phyloP scores from a whole-genome alignment of 1,284 basidiomycete species.

The Apiotrichum akiyoshidainum region DNA sequence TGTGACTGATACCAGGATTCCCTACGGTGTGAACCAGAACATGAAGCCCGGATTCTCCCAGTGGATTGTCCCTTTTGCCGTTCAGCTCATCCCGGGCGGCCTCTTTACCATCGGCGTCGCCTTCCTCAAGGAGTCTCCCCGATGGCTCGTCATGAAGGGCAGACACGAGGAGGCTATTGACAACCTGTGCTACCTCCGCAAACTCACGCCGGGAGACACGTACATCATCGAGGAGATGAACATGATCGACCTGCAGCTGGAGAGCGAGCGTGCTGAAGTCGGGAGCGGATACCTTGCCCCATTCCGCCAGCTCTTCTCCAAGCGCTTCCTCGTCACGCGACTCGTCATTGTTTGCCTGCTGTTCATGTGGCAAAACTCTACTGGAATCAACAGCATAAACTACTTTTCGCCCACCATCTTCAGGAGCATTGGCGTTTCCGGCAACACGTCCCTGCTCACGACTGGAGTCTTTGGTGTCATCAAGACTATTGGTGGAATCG shows the following conservation, averaged over 20 bases:
- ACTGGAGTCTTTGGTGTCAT: conserved; percentile 51
- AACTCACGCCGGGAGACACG: conserved; percentile 45
- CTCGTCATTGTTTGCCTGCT: conserved; percentile 10
- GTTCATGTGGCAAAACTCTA: conserved; percentile 14
- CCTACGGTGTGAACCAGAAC: conserved; percentile 48
- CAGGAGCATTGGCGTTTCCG: conserved; percentile 42
- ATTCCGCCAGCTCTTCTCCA: conserved; percentile 9
- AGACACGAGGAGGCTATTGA: conserved; percentile 48
- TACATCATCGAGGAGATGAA: conserved; percentile 51
- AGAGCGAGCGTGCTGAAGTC: conserved; percentile 21
- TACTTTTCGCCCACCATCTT: conserved; percentile 42
- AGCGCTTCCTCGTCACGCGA: conserved; percentile 3
- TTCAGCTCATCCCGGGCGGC: conserved; percentile 58
- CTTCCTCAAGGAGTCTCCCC: conserved; percentile 56
- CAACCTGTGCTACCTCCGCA: conserved; percentile 52
- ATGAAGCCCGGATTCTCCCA: conserved; percentile 43
- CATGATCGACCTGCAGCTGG: conserved; percentile 31
- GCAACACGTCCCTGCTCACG: conserved; percentile 34
- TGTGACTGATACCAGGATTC: conserved; percentile 37
- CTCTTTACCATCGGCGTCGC: conserved; percentile 52
- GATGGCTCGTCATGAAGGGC: conserved; percentile 55
- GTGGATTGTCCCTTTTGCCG: conserved; percentile 57
- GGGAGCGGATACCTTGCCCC: conserved; percentile 10
- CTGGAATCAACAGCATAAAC: conserved; percentile 17
- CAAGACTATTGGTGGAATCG: conserved; percentile 34